Evolutionary conservation across 2,329 filamentous ascomycete species (phyloP), one percentile per base, ranked within the genome.

Genomic region (Rhytidhysteron rufulum): DNA sequence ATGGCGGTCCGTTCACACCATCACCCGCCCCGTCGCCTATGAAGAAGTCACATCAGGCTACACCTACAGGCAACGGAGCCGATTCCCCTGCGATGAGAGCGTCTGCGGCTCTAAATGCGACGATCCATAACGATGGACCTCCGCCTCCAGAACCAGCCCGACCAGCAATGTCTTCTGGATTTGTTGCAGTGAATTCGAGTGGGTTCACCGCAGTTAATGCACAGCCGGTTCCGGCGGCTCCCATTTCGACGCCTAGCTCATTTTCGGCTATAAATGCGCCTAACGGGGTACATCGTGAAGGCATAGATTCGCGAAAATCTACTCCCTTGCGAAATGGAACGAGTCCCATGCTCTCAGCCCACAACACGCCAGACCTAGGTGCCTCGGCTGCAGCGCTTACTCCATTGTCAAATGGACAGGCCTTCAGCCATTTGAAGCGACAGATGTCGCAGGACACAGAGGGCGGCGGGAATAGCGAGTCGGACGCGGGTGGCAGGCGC

Each of bases 1-100:
- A 96, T 57, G 91, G 91, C 43, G 93, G 91, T 1, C 89, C 91
- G 13, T 80, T 93, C 45, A 96, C 90, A 0, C 82, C 83, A 15
- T 84, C 81, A 4, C 89, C 91, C 3, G 68, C 84, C 60, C 66
- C 88, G 67, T 85, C 82, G 24, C 89, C 91, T 1, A 73, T 88
- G 58, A 90, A 74, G 52, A 77, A 73, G 21, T 65, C 67, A 46
- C 46, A 72, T 45, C 62, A 72, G 42, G 55, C 64, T 16, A 77
- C 75, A 3, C 71, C 77, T 57, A 77, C 54, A 17, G 64, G 63
- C 30, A 62, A 78, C 2, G 70, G 77, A 39, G 77, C 75, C 4
- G 81, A 86, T 34, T 90, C 87, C 1, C 85, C 88, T 2, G 78
- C 83, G 4, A 67, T 80, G 30, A 73, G 71, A 49, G 74, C 79